phyloP scores from a whole-genome alignment of 2,329 filamentous ascomycete species.

The Diaporthe longicolla region DNA sequence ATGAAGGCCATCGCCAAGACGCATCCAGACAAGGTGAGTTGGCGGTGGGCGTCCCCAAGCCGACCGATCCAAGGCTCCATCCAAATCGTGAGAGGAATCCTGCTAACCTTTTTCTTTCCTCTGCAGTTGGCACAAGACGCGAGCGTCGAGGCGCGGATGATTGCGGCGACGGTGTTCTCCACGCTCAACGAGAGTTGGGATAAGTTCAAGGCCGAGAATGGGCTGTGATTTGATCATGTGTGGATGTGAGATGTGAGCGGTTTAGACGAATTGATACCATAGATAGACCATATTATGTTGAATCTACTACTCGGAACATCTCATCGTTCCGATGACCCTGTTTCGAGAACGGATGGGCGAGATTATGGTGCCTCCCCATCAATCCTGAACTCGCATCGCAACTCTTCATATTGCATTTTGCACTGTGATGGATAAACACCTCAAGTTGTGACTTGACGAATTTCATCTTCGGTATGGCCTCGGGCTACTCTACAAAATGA shows the following conservation, averaged over 20 bases:
- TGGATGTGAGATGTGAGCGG: slow-evolving; percentile 8
- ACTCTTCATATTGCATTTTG: not conserved
- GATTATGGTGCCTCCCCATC: not conserved
- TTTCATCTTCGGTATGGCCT: not conserved
- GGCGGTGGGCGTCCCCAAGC: slow-evolving; percentile 32
- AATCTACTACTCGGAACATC: not conserved
- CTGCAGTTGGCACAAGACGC: slow-evolving; percentile 75
- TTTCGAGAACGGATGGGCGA: not conserved
- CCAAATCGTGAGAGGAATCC: slow-evolving; percentile 11
- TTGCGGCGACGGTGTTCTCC: slow-evolving; percentile 76
- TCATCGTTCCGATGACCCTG: not conserved
- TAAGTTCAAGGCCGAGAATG: slow-evolving; percentile 79
- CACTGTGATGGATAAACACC: not conserved
- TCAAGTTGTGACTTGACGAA: not conserved
- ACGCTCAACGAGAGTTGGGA: slow-evolving; percentile 82
- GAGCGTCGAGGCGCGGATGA: slow-evolving; percentile 75
- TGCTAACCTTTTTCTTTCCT: slow-evolving; percentile 39
- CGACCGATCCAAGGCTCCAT: slow-evolving; percentile 1
- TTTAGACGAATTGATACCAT: slow-evolving; percentile 39
- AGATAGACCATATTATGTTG: slow-evolving; percentile 32
- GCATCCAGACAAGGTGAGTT: slow-evolving; percentile 95
- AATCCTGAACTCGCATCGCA: not conserved
- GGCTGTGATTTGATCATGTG: slow-evolving; percentile 59
- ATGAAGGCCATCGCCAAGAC: slow-evolving; percentile 99
- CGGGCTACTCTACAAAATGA: not conserved